phyloP scores from a whole-genome alignment of 176 grass and related monocot species.

The Ampelocalamus luodianensis region DNA sequence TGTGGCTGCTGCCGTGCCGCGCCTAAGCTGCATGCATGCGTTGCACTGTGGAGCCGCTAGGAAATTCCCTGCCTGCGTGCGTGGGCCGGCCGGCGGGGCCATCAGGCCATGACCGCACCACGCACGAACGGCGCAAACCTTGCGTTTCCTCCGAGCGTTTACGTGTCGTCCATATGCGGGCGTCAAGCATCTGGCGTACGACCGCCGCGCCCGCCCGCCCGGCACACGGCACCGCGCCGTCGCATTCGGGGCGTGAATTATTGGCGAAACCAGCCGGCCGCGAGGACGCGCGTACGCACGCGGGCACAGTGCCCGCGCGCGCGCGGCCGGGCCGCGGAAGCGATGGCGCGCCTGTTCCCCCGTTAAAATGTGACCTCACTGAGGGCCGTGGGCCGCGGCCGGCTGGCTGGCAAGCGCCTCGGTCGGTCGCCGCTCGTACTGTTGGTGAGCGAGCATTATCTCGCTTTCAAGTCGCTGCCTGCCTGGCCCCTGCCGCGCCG shows the following conservation, averaged over 20 bases:
- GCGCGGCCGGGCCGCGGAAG: no score
- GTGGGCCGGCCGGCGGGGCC: neutral
- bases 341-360: neutral
- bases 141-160: neutral
- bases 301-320: no score
- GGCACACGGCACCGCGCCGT: neutral
- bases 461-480: no score
- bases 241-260: neutral
- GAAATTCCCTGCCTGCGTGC: neutral
- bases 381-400: no score
- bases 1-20: no score
- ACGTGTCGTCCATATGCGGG: neutral
- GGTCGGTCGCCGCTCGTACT: no score
- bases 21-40: neutral
- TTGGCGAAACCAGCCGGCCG: neutral
- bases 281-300: neutral
- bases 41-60: neutral
- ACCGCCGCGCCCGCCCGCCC: neutral
- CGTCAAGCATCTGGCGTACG: neutral
- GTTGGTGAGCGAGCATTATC: no score
- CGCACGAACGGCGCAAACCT: neutral
- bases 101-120: neutral
- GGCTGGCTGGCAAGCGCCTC: no score
- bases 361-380: neutral
- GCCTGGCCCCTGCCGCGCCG: no score